Conservation (phyloP, 2,329 filamentous ascomycete genomes). For the Neofusicoccum ribis region DNA sequence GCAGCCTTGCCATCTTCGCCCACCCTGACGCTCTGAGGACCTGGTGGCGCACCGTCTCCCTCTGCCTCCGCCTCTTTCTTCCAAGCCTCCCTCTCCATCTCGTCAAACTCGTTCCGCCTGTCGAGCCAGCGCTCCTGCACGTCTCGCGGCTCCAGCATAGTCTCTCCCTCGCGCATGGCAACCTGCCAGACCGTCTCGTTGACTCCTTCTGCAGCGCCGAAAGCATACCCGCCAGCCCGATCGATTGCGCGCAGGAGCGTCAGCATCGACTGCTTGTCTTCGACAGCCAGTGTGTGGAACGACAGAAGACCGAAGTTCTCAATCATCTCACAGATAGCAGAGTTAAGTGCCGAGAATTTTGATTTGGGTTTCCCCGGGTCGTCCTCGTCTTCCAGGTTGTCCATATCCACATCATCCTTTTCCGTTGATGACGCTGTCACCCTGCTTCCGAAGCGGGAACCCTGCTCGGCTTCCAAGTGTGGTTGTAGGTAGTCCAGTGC, state of each 20-base stretch:
- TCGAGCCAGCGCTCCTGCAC: conserved; percentile 97
- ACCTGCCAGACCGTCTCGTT: conserved; percentile 98
- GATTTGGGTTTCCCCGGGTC: conserved; percentile 29
- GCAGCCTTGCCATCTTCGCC: conserved; percentile 21
- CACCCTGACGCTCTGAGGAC: background rate
- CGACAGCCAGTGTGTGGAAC: conserved; percentile 91
- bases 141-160: conserved; percentile 78
- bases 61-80: conserved; percentile 68
- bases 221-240: conserved; percentile 87
- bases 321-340: conserved; percentile 81
- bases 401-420: conserved; percentile 6
- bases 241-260: conserved; percentile 85
- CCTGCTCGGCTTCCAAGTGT: conserved; percentile 72
- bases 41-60: conserved; percentile 23
- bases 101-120: conserved; percentile 82
- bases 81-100: conserved; percentile 70
- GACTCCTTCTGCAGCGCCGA: conserved; percentile 80
- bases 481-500: conserved; percentile 84
- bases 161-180: conserved; percentile 73
- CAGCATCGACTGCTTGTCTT: conserved; percentile 98
- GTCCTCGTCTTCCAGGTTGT: conserved; percentile 5
- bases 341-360: conserved; percentile 83
- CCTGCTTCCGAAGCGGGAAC: conserved; percentile 24
- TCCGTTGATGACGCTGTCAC: background rate
- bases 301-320: conserved; percentile 86